Evolutionary conservation across 257 asterid genomes (phyloP), one percentile per base, ranked within the genome.

Genomic region (Solanum gandarillasii): DNA sequence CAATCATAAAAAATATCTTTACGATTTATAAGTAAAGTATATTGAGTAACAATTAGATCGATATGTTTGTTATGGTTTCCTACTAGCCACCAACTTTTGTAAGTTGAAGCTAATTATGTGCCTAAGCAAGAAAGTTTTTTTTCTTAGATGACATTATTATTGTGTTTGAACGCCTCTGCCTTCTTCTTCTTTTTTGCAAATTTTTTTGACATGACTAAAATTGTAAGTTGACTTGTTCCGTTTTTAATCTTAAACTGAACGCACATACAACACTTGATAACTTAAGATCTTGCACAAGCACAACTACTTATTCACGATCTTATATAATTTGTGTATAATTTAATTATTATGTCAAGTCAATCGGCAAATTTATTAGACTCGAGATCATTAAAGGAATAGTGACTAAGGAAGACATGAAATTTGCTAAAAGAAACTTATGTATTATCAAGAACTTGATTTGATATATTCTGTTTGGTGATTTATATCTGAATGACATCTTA

Each of bases 151-250:
- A 74, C 52, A 35, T 74, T 74, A 74, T 74, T 74, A 74, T 74
- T 72, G 81, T 32, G 81, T 18, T 34, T 72, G 38, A 72, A 68
- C 2, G 35, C 21, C 0, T 6, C 36, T 68, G 3, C 60, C 23
- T 16, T 52, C 3, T 12, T 12, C 2, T 5, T 0, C 1, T 0
- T 21, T 58, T 58, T 58, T 21, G 7, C 60, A 9, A 60, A 0
- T 5, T 0, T 5, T 60, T 62, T 62, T 67, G 9, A 25, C 10
- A 25, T 27, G 21, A 27, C 10, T 27, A 12, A 62, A 62, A 9
- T 9, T 23, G 1, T 62, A 62, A 60, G 14, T 23, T 62, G 13
- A 62, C 5, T 2, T 23, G 13, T 62, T 23, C 0, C 1, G 1
- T 23, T 23, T 10, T 23, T 60, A 23, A 3, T 60, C 1, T 9